These are phyloP conservation scores for Termitomyces bulborhizus DNA, from an alignment of 768 basidiomycete species.

Conservation along the genomic window DNA sequence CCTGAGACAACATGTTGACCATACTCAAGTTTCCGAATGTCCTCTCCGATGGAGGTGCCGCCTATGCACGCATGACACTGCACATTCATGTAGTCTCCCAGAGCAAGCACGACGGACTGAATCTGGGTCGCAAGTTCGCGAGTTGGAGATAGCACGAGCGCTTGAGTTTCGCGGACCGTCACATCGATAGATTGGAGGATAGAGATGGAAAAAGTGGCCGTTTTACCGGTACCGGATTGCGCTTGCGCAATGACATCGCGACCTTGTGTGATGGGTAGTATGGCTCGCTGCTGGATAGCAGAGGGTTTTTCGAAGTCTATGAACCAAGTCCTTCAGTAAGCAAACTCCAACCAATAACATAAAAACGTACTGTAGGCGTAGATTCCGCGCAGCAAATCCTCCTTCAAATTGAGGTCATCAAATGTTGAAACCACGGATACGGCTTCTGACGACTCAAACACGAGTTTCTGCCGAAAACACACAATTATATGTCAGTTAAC, in stretches of 20 bases:
- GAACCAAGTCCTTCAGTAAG: neutral
- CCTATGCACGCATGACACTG: conserved; percentile 99
- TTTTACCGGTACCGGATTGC: conserved; percentile 99
- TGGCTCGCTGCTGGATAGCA: conserved; percentile 97
- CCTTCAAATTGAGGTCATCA: conserved; percentile 88
- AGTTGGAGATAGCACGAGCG: conserved; percentile 95
- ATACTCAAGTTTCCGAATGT: conserved; percentile 94
- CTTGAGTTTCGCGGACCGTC: conserved; percentile 91
- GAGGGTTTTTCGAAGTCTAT: conserved; percentile 95
- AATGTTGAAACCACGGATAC: conserved; percentile 87
- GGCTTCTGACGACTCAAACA: conserved; percentile 92
- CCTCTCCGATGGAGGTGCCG: conserved; percentile 95
- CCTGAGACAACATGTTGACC: conserved; percentile 97
- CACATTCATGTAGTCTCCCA: conserved; percentile 99
- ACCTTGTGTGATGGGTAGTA: conserved; percentile 91
- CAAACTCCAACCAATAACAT: neutral
- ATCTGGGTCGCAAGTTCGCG: conserved; percentile 99
- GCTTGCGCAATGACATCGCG: conserved; percentile 99
- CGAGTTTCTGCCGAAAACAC: conserved; percentile 60
- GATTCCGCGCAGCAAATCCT: conserved; percentile 92
- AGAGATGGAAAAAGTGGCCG: conserved; percentile 96
- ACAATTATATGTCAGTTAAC: conserved; percentile 6
- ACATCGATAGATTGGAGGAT: conserved; percentile 98
- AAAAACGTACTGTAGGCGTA: conserved; percentile 88
- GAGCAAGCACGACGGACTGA: conserved; percentile 91